Evolutionary conservation across 371 early-diverging fungal genomes (phyloP).

Genomic region (Cladochytrium tenue): DNA sequence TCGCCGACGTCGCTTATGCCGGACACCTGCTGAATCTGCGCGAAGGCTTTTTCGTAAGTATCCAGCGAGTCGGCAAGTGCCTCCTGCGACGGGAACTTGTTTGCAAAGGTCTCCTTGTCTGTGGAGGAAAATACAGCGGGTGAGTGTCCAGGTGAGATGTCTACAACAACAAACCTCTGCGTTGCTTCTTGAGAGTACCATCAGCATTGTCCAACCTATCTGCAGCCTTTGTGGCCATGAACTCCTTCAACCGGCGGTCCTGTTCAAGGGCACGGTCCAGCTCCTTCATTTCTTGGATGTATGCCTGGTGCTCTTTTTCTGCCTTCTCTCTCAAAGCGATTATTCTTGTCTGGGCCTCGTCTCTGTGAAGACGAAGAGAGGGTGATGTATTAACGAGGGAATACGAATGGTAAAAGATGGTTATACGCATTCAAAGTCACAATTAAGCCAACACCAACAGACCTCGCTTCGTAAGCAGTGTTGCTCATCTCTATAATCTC

Average conservation of each 20-base stretch:
- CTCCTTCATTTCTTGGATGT: slow-evolving; percentile 62
- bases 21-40: slow-evolving; percentile 49
- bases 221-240: slow-evolving; percentile 57
- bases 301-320: slow-evolving; percentile 61
- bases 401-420: not conserved
- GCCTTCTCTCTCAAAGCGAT: slow-evolving; percentile 55
- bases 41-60: slow-evolving; percentile 50
- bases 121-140: slow-evolving; percentile 4
- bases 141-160: not conserved
- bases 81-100: slow-evolving; percentile 51
- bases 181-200: slow-evolving; percentile 15
- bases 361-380: slow-evolving; percentile 30
- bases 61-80: slow-evolving; percentile 43
- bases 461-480: slow-evolving; percentile 61
- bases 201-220: slow-evolving; percentile 39
- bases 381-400: not conserved
- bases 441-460: not conserved
- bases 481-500: slow-evolving; percentile 60
- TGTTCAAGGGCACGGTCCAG: slow-evolving; percentile 58
- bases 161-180: slow-evolving; percentile 14
- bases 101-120: slow-evolving; percentile 39
- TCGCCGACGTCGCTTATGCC: slow-evolving; percentile 50
- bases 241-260: slow-evolving; percentile 55
- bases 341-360: slow-evolving; percentile 60
- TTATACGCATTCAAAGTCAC: not conserved